phyloP scores from a whole-genome alignment of 768 basidiomycete genomes.

The Chiua virens region DNA sequence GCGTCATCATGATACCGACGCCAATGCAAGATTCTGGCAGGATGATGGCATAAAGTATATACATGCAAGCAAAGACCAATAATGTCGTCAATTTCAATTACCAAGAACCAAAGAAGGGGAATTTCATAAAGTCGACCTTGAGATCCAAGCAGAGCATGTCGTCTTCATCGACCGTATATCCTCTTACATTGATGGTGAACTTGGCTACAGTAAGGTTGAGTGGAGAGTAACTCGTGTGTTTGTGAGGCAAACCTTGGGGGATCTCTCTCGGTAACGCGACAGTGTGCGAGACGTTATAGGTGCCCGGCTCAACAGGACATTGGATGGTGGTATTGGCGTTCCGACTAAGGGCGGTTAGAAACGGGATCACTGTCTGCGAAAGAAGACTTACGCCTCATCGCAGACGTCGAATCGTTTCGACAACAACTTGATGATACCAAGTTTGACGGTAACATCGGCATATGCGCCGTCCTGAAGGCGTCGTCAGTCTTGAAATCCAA shows the following conservation, averaged over 20 bases:
- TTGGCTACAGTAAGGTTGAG: conserved; percentile 57
- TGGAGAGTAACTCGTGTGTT: not conserved
- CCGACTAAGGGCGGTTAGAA: conserved; percentile 44
- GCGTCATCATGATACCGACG: no score
- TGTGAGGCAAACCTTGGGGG: conserved; percentile 57
- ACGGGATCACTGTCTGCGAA: not conserved
- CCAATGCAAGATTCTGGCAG: no score
- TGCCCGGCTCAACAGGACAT: conserved; percentile 79
- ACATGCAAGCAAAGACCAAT: conserved; percentile 6
- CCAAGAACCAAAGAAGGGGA: conserved; percentile 25
- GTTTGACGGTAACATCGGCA: conserved; percentile 87
- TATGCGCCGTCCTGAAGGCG: conserved; percentile 80
- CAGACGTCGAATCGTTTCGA: conserved; percentile 85
- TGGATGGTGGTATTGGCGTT: conserved; percentile 73
- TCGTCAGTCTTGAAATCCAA: conserved; percentile 6
- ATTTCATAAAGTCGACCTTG: conserved; percentile 70
- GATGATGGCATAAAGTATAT: not conserved
- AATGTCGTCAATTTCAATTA: conserved; percentile 20
- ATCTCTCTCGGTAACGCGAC: conserved; percentile 91
- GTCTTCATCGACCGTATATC: conserved; percentile 69
- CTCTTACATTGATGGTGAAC: conserved; percentile 69
- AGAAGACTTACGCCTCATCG: conserved; percentile 80
- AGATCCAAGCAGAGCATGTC: conserved; percentile 81
- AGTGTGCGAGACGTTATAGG: conserved; percentile 75
- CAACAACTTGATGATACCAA: conserved; percentile 91